Percentiles rank a stretch among this genome's conserved stretches.
Conservation (phyloP, 192 early-diverging fungal species). For the Linnemannia exigua region DNA sequence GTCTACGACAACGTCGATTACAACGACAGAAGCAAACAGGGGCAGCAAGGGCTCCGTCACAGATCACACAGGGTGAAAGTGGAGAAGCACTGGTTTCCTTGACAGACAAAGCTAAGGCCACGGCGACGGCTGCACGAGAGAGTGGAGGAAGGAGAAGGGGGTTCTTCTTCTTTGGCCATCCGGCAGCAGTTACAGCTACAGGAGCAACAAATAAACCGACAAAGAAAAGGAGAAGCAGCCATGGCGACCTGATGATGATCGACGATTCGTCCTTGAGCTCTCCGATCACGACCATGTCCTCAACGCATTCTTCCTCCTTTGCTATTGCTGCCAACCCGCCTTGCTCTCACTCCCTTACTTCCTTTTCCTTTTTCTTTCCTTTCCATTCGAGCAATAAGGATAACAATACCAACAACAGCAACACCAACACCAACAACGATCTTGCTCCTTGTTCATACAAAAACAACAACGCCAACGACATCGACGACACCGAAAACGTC, state of each 20-base stretch:
- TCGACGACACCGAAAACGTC: background rate
- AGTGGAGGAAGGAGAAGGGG: background rate
- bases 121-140: background rate
- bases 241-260: constrained; percentile 3
- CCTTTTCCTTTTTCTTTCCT: background rate
- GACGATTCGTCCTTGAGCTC: background rate
- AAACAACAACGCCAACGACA: background rate
- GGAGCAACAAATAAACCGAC: background rate
- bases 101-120: background rate
- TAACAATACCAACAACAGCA: too few species aligned
- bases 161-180: background rate
- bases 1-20: background rate
- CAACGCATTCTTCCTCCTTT: background rate
- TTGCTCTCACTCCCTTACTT: background rate
- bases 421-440: background rate
- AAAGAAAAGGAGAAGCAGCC: background rate
- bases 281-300: background rate
- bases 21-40: background rate
- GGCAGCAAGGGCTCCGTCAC: background rate
- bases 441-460: background rate
- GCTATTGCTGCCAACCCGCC: background rate
- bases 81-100: background rate
- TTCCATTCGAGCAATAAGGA: background rate
- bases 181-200: background rate
- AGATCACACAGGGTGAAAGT: background rate